Conservation (phyloP, 257 asterid genomes). For the Paraleonurus japonicus region DNA sequence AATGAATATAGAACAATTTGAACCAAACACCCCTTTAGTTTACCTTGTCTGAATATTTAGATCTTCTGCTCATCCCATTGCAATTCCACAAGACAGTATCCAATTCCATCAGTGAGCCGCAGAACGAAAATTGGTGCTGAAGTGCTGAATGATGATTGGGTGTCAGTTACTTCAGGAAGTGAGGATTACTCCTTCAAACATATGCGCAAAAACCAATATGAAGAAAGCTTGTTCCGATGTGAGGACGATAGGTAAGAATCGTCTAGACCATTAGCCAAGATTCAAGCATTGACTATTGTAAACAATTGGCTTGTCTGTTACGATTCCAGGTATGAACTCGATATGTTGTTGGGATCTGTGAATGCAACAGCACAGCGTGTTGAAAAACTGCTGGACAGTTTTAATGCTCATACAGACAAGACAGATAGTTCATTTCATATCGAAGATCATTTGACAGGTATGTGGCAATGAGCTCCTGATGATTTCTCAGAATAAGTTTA, state of each 20-base stretch:
- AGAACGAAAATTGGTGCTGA: slow-evolving; percentile 68
- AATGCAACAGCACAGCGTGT: slow-evolving; percentile 70
- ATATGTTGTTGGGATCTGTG: slow-evolving; percentile 92
- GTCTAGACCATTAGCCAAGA: background rate
- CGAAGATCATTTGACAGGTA: slow-evolving; percentile 86
- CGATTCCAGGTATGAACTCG: slow-evolving; percentile 87
- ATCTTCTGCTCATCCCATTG: slow-evolving; percentile 31
- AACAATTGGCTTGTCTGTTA: slow-evolving; percentile 29
- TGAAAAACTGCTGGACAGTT: slow-evolving; percentile 73
- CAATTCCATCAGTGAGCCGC: slow-evolving; percentile 72
- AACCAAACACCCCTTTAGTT: background rate
- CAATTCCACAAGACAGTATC: slow-evolving; percentile 57
- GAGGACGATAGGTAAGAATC: slow-evolving; percentile 85
- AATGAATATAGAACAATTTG: background rate
- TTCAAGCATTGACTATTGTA: slow-evolving; percentile 19
- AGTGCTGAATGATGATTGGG: slow-evolving; percentile 96
- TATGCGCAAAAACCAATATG: slow-evolving; percentile 97
- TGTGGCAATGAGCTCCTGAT: slow-evolving; percentile 24
- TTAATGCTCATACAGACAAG: slow-evolving; percentile 50
- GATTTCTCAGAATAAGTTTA: slow-evolving; percentile 21
- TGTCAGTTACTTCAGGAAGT: slow-evolving; percentile 97
- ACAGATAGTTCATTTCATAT: slow-evolving; percentile 49
- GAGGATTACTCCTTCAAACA: slow-evolving; percentile 98
- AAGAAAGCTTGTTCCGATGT: slow-evolving; percentile 95
- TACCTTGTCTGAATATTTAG: slow-evolving; percentile 19